Conservation (phyloP, 768 basidiomycete genomes). For the Kwoniella dejecticola region DNA sequence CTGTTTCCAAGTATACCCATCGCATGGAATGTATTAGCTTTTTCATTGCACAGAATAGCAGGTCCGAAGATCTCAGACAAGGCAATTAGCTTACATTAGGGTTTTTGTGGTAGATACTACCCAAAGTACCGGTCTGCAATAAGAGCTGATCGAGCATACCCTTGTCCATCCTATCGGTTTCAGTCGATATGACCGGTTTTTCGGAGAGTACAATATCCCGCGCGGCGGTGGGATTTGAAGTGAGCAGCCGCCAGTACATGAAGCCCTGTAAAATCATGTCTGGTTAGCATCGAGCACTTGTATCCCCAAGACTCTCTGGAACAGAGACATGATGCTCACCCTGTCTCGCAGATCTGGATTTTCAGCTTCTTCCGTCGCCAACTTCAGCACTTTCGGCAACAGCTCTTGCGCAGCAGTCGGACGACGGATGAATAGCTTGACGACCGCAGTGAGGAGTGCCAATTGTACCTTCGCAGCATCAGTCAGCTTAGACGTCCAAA, state of each 20-base stretch:
- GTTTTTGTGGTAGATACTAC: conserved; percentile 97
- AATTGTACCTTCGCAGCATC: conserved; percentile 99
- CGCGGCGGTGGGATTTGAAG: conserved; percentile 85
- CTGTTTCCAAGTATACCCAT: conserved; percentile 55
- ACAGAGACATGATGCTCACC: conserved; percentile 39
- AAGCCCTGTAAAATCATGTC: conserved; percentile 78
- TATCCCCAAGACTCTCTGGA: neutral
- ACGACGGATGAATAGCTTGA: conserved; percentile 94
- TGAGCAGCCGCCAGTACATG: conserved; percentile 99
- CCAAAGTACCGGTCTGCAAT: conserved; percentile 87
- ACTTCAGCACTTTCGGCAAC: conserved; percentile 92
- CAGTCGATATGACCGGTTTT: conserved; percentile 96
- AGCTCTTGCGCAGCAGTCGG: conserved; percentile 83
- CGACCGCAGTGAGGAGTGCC: conserved; percentile 86
- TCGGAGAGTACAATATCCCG: conserved; percentile 87
- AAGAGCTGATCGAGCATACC: conserved; percentile 92
- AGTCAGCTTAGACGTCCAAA: too few species aligned
- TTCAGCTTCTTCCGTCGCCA: conserved; percentile 96
- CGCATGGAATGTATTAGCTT: neutral
- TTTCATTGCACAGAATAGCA: too few species aligned
- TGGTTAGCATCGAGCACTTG: neutral
- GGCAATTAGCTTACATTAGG: conserved; percentile 63
- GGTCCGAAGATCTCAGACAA: too few species aligned
- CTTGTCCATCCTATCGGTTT: conserved; percentile 95
- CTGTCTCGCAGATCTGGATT: conserved; percentile 96